Conservation (phyloP, 2,329 filamentous ascomycete genomes). For the Emmonsia crescens region DNA sequence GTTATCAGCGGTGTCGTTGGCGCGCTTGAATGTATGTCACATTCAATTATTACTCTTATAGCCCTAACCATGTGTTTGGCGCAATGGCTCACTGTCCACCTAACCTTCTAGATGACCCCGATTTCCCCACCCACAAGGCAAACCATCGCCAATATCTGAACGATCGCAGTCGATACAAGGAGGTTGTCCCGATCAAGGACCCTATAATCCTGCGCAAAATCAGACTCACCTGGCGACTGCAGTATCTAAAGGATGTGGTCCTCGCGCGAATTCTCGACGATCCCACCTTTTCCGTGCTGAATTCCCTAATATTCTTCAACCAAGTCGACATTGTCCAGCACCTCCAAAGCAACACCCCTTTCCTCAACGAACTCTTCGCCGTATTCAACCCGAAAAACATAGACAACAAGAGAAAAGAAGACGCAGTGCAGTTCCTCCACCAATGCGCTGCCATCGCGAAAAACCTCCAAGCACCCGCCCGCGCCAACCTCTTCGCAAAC, state of each 20-base stretch:
- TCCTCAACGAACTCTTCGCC: constrained; percentile 74
- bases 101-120: constrained; percentile 60
- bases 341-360: constrained; percentile 68
- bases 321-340: constrained; percentile 96
- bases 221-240: constrained; percentile 87
- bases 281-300: constrained; percentile 92
- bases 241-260: constrained; percentile 98
- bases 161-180: constrained; percentile 83
- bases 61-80: constrained; percentile 3
- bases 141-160: constrained; percentile 91
- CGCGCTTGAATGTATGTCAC: constrained; percentile 64
- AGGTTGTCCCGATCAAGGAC: constrained; percentile 88
- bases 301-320: constrained; percentile 97
- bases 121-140: constrained; percentile 94
- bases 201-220: constrained; percentile 76
- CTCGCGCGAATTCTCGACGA: constrained; percentile 92
- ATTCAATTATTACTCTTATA: background rate
- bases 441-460: constrained; percentile 93
- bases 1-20: constrained; percentile 87
- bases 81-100: constrained; percentile 20
- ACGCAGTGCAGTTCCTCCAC: constrained; percentile 91
- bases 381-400: constrained; percentile 61
- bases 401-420: constrained; percentile 68
- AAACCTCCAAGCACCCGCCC: constrained; percentile 73
- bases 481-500: constrained; percentile 76